Base-by-base conservation (phyloP, 106 monocot species). In the Acorus gramineus region DNA sequence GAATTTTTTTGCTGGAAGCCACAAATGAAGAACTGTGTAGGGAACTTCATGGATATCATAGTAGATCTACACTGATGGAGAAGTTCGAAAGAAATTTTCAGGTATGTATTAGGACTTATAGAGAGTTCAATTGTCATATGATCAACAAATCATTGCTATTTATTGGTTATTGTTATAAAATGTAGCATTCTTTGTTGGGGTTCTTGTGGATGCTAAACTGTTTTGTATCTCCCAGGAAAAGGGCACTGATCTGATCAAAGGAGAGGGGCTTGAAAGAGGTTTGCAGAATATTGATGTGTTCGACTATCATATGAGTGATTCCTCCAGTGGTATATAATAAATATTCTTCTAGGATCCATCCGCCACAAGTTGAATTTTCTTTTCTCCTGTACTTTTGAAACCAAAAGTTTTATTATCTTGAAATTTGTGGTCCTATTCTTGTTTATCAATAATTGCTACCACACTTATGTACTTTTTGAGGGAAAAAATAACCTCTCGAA, bases 1-100 rank as follows among this genome's bases (percentile, higher is more conserved):
- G 68, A 72, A 81, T 91, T 64, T 85, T 81, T 48, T 85, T 85
- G 87, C 87, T 98, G 69, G 96, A 98, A 79, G 64, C 78, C 64
- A 83, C 80, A 10, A 98, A 98, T 72, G 85, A 82, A 71, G 77
- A 85, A 73, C 87, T 98, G 57, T 78, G 79, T 57, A 81, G 85
- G 66, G 87, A 92, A 77, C 79, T 98, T 6, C 75, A 81, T 53
- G 66, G 51, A 9, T 82, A 74, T 63, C 91, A 75, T 52, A 77
- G 52, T 52, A 77, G 51, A 65, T 74, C 55, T 53, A 64, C 64
- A 73, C 62, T 62, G 3, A 60, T 7, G 49, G 82, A 85, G 12
- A 64, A 77, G 48, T 78, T 28, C 72, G 87, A 80, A 65, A 71
- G 63, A 64, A 85, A 87, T 66, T 43, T 52, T 64, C 80, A 78